Base-by-base conservation (phyloP, 768 basidiomycete genomes). In the Tylopilus rubrobrunneus region DNA sequence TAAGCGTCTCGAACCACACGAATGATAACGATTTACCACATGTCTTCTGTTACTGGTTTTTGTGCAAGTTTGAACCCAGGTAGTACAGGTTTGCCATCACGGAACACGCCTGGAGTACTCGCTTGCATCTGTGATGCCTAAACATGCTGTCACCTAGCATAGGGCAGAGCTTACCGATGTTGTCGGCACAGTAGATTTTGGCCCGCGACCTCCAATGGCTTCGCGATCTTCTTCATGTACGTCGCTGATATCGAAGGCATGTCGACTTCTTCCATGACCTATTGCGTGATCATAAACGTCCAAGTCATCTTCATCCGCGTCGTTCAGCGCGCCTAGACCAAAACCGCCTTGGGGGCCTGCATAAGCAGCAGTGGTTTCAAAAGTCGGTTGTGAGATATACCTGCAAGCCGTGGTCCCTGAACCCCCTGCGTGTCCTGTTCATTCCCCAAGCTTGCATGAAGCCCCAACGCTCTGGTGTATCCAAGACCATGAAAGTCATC, bases 291-390 rank as follows among this genome's bases (percentile, higher is more conserved):
- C 90, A 60, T 94, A 95, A 5, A 93, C 76, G 59, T 94, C 92
- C 33, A 91, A 49, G 64, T 94, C 94, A 65, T 98, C 94, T 45
- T 95, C 92, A 46, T 98, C 95, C 2, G 92, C 94, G 51, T 97
- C 94, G 63, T 96, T 97, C 17, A 93, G 70, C 1, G 89, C 91
- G 6, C 92, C 92, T 17, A 95, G 75, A 36, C 92, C 93, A 62
- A 94, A 96, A 1, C 92, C 92, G 65, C 86, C 89, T 66, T 28
- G 14, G 12, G 41, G 56, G 42, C 53, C 40, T 47, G 19, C 8
- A n/a, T 55, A 21, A 62, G 56, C 3, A 14, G 44, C n/a, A 14
- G 48, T 10, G 25, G 17, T 33, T 4, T 39, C 25, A 15, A 44
- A 25, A 28, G 10, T 27, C 25, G 45, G 29, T 19, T 5, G 27